phyloP scores from a whole-genome alignment of 192 early-diverging fungal genomes.

The Jimgerdemannia flammicorona region DNA sequence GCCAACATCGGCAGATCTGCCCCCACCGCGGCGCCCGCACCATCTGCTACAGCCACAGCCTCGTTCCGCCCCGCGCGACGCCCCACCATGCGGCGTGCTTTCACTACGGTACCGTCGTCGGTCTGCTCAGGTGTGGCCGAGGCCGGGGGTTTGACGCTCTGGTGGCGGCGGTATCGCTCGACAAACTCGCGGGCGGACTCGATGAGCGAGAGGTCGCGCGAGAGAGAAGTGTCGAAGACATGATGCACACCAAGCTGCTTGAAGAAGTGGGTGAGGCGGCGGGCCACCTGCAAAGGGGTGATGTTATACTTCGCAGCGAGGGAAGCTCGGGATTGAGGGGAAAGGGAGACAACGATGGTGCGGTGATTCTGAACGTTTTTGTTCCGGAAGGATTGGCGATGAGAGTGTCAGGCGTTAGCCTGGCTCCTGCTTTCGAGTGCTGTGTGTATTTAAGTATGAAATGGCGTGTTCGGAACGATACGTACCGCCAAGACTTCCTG shows the following conservation, averaged over 20 bases:
- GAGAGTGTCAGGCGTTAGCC: background rate
- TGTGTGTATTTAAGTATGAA: background rate
- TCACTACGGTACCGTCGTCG: background rate
- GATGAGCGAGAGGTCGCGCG: slow-evolving; percentile 81
- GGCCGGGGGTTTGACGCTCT: background rate
- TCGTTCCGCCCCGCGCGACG: slow-evolving; percentile 6
- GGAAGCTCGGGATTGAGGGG: slow-evolving; percentile 89
- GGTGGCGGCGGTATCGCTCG: slow-evolving; percentile 52
- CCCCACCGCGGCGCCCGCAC: background rate
- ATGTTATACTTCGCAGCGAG: slow-evolving; percentile 83
- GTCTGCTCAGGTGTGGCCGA: background rate
- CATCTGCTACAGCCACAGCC: background rate
- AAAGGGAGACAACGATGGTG: slow-evolving; percentile 82
- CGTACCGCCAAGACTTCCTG: slow-evolving; percentile 32
- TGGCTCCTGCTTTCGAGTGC: too few relatives aligned
- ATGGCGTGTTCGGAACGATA: background rate
- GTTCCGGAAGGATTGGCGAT: background rate
- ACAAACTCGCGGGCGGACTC: slow-evolving; percentile 91
- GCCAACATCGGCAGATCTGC: slow-evolving; percentile 55
- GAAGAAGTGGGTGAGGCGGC: slow-evolving; percentile 70
- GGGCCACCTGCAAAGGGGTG: slow-evolving; percentile 49
- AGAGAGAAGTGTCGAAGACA: slow-evolving; percentile 88
- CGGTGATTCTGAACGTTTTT: slow-evolving; percentile 32
- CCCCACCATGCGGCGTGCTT: background rate
- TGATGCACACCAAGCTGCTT: slow-evolving; percentile 78